Evolutionary conservation across 371 early-diverging fungal genomes (phyloP).

Genomic region (Coemansia sp.): DNA sequence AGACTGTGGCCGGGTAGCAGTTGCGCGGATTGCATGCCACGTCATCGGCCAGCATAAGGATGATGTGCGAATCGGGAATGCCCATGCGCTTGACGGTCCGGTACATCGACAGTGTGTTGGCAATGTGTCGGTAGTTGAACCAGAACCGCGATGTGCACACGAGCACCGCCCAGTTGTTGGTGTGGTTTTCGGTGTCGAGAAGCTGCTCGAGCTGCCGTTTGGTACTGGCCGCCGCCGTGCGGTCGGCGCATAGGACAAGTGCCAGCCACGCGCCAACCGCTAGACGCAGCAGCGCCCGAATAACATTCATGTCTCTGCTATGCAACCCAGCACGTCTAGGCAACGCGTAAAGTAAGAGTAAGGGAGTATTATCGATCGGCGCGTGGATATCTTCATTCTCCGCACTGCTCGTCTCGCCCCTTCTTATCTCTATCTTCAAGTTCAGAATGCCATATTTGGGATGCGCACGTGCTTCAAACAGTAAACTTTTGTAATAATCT

Average conservation of each 20-base stretch:
- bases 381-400: not conserved
- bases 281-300: slow-evolving; percentile 5
- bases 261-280: not conserved
- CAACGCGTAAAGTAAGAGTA: too few relatives aligned
- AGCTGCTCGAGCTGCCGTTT: slow-evolving; percentile 24
- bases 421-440: not conserved
- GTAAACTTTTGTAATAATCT: too few relatives aligned
- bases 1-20: slow-evolving; percentile 87
- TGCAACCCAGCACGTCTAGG: too few relatives aligned
- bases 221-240: not conserved
- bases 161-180: slow-evolving; percentile 98
- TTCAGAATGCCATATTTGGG: not conserved
- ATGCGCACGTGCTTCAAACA: not conserved
- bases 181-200: slow-evolving; percentile 68
- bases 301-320: slow-evolving; percentile 1
- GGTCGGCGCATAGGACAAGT: not conserved
- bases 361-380: too few relatives aligned
- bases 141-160: slow-evolving; percentile 97
- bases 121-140: slow-evolving; percentile 96
- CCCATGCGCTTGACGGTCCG: slow-evolving; percentile 97
- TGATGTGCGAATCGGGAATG: slow-evolving; percentile 96
- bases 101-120: slow-evolving; percentile 94
- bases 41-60: slow-evolving; percentile 97
- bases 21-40: slow-evolving; percentile 96
- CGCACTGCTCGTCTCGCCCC: not conserved